Base-by-base conservation (phyloP, 2,329 filamentous ascomycete species). In the Neospermospora avenae region DNA sequence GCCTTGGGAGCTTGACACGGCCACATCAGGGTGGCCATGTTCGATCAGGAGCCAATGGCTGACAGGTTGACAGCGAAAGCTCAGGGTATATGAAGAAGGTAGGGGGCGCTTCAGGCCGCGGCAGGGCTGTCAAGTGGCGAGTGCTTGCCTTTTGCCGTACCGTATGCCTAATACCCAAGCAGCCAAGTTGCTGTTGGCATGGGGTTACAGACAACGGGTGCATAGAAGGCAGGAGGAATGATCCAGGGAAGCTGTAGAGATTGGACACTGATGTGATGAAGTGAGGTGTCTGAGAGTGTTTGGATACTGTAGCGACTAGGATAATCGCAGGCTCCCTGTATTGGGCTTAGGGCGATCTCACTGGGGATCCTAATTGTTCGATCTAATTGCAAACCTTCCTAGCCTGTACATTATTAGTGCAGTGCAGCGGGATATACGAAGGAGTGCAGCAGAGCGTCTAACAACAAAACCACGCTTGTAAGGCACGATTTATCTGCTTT, bases 401-500 rank as follows among this genome's bases (percentile, higher is more conserved):
- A 11, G 25, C n/a, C 44, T 22, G 20, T n/a, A 6, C 39, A 42
- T 31, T 31, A n/a, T n/a, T n/a, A n/a, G n/a, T n/a, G n/a, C n/a
- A 31, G 28, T 31, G 28, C 28, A 31, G 28, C 28, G 5, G 28
- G 28, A n/a, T 5, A 42, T 18, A 20, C 5, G 18, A 4, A 7
- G 16, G 7, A n/a, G 35, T 39, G 11, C 16, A n/a, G 39, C 16
- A n/a, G 39, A 18, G 39, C 39, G 39, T 42, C 39, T 42, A 37
- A 18, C 60, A 63, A 64, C 60, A 63, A 63, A 55, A 56, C 58
- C 65, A 51, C 54, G 57, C 45, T 51, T 58, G 16, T 67, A 62
- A 66, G 65, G 65, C 64, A 64, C 58, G 54, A 54, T 54, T 51
- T 58, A 62, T 61, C 60, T 62, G 49, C 55, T 35, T 55, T 39